Percentiles rank a stretch among this genome's conserved stretches.
These are phyloP conservation scores for Trypanosomatidae sp. DNA, from an alignment of 208 protist species.

Conservation along the genomic window DNA sequence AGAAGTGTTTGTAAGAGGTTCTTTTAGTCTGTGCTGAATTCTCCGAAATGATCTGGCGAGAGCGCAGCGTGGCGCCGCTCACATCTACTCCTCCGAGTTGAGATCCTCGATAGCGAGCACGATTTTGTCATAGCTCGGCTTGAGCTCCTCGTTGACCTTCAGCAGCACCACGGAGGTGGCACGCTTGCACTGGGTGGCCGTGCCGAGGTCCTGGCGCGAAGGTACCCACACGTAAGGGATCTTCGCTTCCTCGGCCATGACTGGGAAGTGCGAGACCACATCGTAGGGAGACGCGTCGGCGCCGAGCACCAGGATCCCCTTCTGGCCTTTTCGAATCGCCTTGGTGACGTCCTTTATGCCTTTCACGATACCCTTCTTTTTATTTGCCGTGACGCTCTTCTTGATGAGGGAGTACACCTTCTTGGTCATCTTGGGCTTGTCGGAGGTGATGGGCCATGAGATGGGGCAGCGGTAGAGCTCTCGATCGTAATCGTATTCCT, in stretches of 20 bases:
- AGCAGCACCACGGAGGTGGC: constrained; percentile 93
- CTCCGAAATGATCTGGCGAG: neutral
- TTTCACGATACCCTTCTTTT: constrained; percentile 91
- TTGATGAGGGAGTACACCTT: constrained; percentile 94
- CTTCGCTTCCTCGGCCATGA: constrained; percentile 91
- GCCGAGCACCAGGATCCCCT: constrained; percentile 89
- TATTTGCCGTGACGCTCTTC: constrained; percentile 88
- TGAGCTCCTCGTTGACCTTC: constrained; percentile 76
- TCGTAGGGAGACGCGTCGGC: constrained; percentile 93
- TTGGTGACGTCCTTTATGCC: constrained; percentile 96
- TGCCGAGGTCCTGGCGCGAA: constrained; percentile 91
- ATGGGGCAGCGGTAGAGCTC: constrained; percentile 93
- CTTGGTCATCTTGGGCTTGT: constrained; percentile 95
- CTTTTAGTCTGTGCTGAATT: neutral
- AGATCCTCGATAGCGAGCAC: constrained; percentile 88
- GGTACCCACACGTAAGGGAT: constrained; percentile 95
- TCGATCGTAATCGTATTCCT: constrained; percentile 93
- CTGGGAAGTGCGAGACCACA: constrained; percentile 94
- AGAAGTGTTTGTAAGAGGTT: neutral
- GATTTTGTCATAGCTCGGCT: constrained; percentile 91
- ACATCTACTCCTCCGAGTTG: constrained; percentile 55
- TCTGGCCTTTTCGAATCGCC: constrained; percentile 91
- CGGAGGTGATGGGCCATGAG: constrained; percentile 85
- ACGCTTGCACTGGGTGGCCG: constrained; percentile 92
- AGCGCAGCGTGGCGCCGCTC: neutral